phyloP scores from a whole-genome alignment of 371 early-diverging fungal species.

The Blakeslea trispora region DNA sequence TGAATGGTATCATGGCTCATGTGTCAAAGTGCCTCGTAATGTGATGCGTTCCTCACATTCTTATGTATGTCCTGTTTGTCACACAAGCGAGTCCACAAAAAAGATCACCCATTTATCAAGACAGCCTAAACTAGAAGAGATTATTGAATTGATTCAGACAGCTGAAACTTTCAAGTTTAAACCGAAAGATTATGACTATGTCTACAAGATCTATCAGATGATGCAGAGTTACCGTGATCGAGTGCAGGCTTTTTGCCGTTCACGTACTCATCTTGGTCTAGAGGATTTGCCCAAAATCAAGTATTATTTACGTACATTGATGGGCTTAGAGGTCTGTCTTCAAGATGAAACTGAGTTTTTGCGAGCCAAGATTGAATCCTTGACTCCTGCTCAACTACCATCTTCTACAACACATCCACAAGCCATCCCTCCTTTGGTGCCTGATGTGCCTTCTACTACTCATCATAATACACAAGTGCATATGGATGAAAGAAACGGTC shows the following conservation, averaged over 20 bases:
- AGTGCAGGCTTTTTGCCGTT: conserved; percentile 45
- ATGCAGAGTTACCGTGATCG: conserved; percentile 34
- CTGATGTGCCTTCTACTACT: too few relatives aligned
- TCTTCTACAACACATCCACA: too few relatives aligned
- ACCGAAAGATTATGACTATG: conserved; percentile 53
- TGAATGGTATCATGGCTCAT: conserved; percentile 79
- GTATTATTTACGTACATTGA: conserved; percentile 53
- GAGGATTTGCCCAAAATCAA: conserved; percentile 45
- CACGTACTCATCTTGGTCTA: conserved; percentile 33
- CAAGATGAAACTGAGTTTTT: conserved; percentile 48
- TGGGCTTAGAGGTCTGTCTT: conserved; percentile 59
- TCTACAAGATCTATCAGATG: conserved; percentile 51
- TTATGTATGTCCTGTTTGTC: conserved; percentile 75
- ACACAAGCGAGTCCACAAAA: conserved; percentile 4
- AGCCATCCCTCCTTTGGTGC: too few relatives aligned
- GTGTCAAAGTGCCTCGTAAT: conserved; percentile 65
- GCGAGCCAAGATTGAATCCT: conserved; percentile 43
- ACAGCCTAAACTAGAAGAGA: conserved; percentile 49
- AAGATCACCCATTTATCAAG: conserved; percentile 21
- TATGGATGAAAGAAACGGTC: too few relatives aligned
- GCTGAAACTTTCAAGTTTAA: conserved; percentile 56
- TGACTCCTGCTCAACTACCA: conserved; percentile 22
- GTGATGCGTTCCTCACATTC: conserved; percentile 52
- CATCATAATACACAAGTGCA: too few relatives aligned
- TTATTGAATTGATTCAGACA: conserved; percentile 42